Evolutionary conservation across 176 grass and related monocot genomes (phyloP).

Genomic region (Pontederia paniculata): DNA sequence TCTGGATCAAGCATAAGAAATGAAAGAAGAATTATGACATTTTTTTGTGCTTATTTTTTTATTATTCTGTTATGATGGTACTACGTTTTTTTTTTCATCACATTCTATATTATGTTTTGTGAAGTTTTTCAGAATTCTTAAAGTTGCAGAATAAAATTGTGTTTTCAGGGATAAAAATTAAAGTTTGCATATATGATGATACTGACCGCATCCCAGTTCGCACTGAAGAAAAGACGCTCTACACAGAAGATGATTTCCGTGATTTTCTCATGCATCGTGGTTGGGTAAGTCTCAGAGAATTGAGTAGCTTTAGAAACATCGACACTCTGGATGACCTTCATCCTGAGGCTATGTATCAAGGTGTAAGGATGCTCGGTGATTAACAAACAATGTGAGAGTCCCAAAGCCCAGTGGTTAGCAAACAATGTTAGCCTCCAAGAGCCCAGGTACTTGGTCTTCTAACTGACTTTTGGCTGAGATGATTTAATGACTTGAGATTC

Average conservation of each 20-base stretch:
- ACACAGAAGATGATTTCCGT: constrained; percentile 77
- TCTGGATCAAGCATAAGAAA: too few species aligned
- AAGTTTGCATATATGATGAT: constrained; percentile 63
- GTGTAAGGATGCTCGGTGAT: constrained; percentile 42
- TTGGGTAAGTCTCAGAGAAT: constrained; percentile 64
- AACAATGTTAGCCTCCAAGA: neutral
- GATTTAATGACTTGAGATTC: neutral
- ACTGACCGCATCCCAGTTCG: constrained; percentile 41
- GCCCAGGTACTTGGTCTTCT: neutral
- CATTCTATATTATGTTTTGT: neutral
- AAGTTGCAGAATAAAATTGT: constrained; percentile 3
- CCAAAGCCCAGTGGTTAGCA: constrained; percentile 29
- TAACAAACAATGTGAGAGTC: constrained; percentile 7
- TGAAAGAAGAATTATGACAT: too few species aligned
- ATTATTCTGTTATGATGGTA: too few species aligned
- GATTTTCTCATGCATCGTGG: constrained; percentile 56
- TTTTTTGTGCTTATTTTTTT: too few species aligned
- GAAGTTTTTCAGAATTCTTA: neutral
- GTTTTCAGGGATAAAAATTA: constrained; percentile 59
- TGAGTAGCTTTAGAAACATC: constrained; percentile 45
- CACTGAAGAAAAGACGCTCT: constrained; percentile 82
- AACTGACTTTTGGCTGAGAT: neutral
- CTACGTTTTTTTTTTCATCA: too few species aligned
- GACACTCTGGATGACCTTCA: constrained; percentile 70
- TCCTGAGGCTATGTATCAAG: constrained; percentile 54